Evolutionary conservation across 1,284 basidiomycete genomes (phyloP), one percentile per base, ranked within the genome.

Genomic region (Cutaneotrichosporon daszewskae): DNA sequence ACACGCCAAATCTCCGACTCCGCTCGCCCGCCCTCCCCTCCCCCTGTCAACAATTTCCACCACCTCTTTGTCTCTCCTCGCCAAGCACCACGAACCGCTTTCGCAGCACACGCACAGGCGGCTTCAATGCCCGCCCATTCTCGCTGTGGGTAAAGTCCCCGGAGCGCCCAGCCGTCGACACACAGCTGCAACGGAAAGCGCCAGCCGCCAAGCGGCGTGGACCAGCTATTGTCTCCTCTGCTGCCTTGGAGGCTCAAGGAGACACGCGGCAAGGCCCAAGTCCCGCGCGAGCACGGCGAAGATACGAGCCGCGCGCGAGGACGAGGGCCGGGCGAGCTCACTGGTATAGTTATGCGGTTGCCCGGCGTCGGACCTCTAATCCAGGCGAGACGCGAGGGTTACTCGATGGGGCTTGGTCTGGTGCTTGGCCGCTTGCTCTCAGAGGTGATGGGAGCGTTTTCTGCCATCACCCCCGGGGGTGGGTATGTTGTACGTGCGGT

Each of bases 351-450:
- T 47, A 69, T 69, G 59, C 64, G 66, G 66, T 69, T 67, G 63
- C 55, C 62, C 45, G 32, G 6, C 33, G 32, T 33, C 32, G n/a
- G n/a, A 32, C n/a, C 22, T 29, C n/a, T 14, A 9, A 25, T 16
- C 16, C 33, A 45, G 14, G 29, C 25, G 53, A 49, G 50, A 45
- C 16, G 29, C 25, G 53, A 49, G 50, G 64, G 60, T 64, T 59
- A 67, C 66, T 62, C 63, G 60, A 69, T 66, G 66, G 66, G 64
- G 66, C 66, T 69, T 67, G 65, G 50, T 65, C 63, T 67, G 66
- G 65, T 46, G 60, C 57, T 69, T 67, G 64, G 55, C 55, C 28
- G n/a, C n/a, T n/a, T n/a, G n/a, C n/a, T n/a, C n/a, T n/a, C n/a
- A n/a, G n/a, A n/a, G n/a, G n/a, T n/a, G n/a, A n/a, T n/a, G n/a